phyloP scores from a whole-genome alignment of 768 basidiomycete species.

The Phlebiopsis gigantea region DNA sequence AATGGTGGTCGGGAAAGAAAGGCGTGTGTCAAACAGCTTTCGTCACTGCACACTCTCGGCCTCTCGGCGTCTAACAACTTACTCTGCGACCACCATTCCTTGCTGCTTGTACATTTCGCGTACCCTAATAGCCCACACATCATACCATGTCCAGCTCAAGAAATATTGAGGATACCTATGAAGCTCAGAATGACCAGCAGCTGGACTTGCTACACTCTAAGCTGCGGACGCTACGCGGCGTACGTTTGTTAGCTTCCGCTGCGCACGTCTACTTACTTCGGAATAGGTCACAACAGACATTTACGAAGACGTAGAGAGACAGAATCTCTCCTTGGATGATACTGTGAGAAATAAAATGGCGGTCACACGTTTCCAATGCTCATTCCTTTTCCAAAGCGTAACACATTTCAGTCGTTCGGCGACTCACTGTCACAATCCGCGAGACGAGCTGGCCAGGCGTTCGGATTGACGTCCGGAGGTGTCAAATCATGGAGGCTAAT shows the following conservation, averaged over 20 bases:
- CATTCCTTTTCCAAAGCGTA: conserved; percentile 35
- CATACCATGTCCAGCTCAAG: conserved; percentile 31
- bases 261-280: neutral
- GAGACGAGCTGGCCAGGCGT: conserved; percentile 65
- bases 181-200: conserved; percentile 79
- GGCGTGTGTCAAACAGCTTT: neutral
- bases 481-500: conserved; percentile 69
- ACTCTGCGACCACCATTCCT: conserved; percentile 1
- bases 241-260: conserved; percentile 28
- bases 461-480: conserved; percentile 63
- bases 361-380: neutral
- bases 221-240: conserved; percentile 75
- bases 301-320: conserved; percentile 76
- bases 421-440: conserved; percentile 60
- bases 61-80: neutral
- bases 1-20: neutral
- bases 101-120: neutral
- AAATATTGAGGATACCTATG: conserved; percentile 67
- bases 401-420: conserved; percentile 64
- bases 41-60: neutral
- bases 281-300: conserved; percentile 82
- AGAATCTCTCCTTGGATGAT: conserved; percentile 73
- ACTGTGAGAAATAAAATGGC: conserved; percentile 43
- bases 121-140: neutral
- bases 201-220: conserved; percentile 84